Conservation (phyloP, 495 filamentous ascomycete genomes). For the Penicillium verhagenii region DNA sequence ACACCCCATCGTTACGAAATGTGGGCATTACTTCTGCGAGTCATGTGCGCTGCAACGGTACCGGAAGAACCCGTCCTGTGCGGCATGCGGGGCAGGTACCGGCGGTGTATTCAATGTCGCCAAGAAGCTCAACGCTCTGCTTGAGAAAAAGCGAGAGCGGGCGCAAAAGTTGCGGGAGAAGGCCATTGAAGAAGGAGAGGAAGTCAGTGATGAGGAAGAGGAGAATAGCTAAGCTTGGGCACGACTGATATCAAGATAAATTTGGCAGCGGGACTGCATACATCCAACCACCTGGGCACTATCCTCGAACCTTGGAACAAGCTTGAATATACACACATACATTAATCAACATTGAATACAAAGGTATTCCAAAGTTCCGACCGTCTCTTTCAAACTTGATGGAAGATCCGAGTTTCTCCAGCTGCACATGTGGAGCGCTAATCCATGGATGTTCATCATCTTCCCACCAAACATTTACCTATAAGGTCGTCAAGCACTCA, state of each 20-base stretch:
- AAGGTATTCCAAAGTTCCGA: no score
- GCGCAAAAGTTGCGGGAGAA: conserved; percentile 65
- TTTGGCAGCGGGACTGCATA: conserved; percentile 25
- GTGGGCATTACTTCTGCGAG: conserved; percentile 95
- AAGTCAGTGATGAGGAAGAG: conserved; percentile 64
- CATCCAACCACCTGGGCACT: no score
- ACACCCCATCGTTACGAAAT: conserved; percentile 81
- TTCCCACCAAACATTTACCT: no score
- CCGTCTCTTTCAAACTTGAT: no score
- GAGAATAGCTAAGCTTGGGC: conserved; percentile 5
- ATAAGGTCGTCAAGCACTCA: no score
- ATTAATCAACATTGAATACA: no score
- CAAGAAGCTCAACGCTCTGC: conserved; percentile 73
- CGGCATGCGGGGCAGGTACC: conserved; percentile 80
- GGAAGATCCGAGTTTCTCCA: no score
- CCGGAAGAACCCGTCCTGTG: conserved; percentile 76
- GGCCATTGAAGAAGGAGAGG: conserved; percentile 69
- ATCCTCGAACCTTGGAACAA: no score
- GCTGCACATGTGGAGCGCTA: no score
- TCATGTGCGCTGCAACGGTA: conserved; percentile 82
- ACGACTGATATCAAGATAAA: not conserved
- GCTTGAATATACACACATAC: no score
- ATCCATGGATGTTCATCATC: no score
- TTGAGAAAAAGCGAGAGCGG: conserved; percentile 79
- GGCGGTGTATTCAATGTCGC: conserved; percentile 88